These are phyloP conservation scores for Naganishia vishniacii DNA, from an alignment of 768 basidiomycete genomes.

Conservation along the genomic window DNA sequence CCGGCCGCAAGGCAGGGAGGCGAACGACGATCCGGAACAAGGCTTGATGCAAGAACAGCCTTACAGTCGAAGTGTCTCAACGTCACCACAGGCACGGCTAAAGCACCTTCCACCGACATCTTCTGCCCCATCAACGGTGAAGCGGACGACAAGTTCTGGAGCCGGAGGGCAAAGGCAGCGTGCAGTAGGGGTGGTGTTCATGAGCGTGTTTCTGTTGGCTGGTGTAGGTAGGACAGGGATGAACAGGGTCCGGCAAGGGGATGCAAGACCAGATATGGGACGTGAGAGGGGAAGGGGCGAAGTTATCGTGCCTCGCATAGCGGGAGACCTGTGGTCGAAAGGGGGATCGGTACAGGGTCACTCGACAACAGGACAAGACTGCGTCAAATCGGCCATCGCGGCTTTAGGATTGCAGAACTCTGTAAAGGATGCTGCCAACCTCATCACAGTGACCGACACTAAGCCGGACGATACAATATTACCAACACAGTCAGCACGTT, in stretches of 20 bases:
- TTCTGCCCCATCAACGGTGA: not conserved
- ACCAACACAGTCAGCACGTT: too few species aligned
- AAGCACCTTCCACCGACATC: slow-evolving; percentile 12
- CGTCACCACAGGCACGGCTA: not conserved
- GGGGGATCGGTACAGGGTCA: not conserved
- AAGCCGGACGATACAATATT: too few species aligned
- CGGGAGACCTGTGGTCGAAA: not conserved
- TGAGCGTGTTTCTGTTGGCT: slow-evolving; percentile 70
- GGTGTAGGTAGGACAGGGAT: slow-evolving; percentile 56
- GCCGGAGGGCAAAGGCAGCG: slow-evolving; percentile 43
- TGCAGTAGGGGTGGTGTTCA: slow-evolving; percentile 70
- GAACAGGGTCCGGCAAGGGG: not conserved
- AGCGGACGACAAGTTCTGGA: slow-evolving; percentile 7
- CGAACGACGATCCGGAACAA: slow-evolving; percentile 1
- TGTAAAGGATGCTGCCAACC: too few species aligned
- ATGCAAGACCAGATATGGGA: not conserved
- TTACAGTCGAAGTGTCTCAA: not conserved
- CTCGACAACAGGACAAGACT: not conserved
- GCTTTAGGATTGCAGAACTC: too few species aligned
- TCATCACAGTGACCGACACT: too few species aligned
- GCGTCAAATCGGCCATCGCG: not conserved
- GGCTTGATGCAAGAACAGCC: not conserved
- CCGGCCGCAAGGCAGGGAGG: slow-evolving; percentile 7
- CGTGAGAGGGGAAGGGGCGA: not conserved
- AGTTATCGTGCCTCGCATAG: slow-evolving; percentile 3